Evolutionary conservation across 2,329 filamentous ascomycete genomes (phyloP), one percentile per base, ranked within the genome.

Genomic region (Boeremia exigua): DNA sequence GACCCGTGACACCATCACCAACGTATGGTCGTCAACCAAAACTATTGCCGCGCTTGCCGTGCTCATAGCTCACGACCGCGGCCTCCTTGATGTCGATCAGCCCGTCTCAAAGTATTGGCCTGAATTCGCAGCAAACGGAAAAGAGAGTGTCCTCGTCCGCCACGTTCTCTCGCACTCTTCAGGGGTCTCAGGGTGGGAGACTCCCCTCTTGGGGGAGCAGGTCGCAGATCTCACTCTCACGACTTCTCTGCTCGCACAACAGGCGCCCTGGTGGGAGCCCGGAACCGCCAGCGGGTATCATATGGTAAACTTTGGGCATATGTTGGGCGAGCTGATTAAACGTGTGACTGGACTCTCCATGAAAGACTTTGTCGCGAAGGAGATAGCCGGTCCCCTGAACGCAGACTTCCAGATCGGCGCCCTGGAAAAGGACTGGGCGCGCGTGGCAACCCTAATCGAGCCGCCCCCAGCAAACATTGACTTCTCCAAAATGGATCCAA

Each of bases 321-420:
- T 61, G 12, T 12, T 64, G 28, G 54, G 44, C n/a, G 58, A 38
- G 4, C 45, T 64, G 7, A 27, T 62, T 11, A 37, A 38, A 10
- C 53, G 55, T 23, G 60, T 61, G 0, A 58, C 55, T 5, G 48
- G 56, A 0, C 48, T 57, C 11, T 33, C 53, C 0, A 28, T 64
- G 12, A 15, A 40, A 8, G 30, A 60, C 6, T 63, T 62, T 27
- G 50, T 63, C 9, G 6, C 33, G 4, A 80, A 92, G 96, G 67
- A 96, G 79, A 63, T 87, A 84, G 75, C 86, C 89, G 28, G 88
- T 81, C 74, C 87, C 88, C 32, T 69, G 65, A 57, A 52, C 68
- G 59, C 66, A 2, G 61, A 62, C 29, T 62, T 62, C 33, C 61
- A 62, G 27, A 44, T 62, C 8, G 61, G 61, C 29, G 56, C 34